Evolutionary conservation across 1,139 yeast genomes (phyloP).

Genomic region (Scheffersomyces illinoinensis): DNA sequence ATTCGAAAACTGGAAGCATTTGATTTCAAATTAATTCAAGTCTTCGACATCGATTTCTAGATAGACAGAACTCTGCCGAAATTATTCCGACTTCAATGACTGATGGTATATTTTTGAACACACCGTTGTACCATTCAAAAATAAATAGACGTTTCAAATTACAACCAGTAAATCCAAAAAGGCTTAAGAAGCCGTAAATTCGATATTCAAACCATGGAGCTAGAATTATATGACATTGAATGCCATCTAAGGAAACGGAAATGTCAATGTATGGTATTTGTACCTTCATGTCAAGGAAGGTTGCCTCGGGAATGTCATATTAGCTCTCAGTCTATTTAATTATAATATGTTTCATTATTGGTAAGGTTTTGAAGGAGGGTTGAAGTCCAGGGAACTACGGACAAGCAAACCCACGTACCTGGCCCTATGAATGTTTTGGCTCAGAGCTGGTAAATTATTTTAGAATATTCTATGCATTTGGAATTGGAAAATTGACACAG

Average conservation of each 20-base stretch:
- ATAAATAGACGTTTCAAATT: no score
- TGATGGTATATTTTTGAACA: no score
- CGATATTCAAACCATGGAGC: no score
- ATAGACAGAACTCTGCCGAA: no score
- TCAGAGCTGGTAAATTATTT: neutral
- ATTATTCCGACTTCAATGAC: no score
- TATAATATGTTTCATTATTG: neutral
- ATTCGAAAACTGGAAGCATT: no score
- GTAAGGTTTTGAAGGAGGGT: neutral
- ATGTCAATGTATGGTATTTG: neutral
- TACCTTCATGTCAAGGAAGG: neutral
- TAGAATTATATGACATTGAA: neutral
- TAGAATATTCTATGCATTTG: neutral
- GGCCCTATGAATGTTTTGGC: neutral
- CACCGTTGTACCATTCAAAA: no score
- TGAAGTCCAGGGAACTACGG: neutral
- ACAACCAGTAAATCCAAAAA: no score
- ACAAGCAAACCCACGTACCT: neutral
- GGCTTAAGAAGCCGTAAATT: no score
- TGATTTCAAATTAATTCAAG: no score
- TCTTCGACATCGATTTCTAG: no score
- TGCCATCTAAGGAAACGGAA: neutral
- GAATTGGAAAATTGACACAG: neutral
- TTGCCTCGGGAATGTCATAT: neutral
- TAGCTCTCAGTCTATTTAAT: neutral